phyloP scores from a whole-genome alignment of 2,329 filamentous ascomycete genomes.

The Monosporascus sp. region DNA sequence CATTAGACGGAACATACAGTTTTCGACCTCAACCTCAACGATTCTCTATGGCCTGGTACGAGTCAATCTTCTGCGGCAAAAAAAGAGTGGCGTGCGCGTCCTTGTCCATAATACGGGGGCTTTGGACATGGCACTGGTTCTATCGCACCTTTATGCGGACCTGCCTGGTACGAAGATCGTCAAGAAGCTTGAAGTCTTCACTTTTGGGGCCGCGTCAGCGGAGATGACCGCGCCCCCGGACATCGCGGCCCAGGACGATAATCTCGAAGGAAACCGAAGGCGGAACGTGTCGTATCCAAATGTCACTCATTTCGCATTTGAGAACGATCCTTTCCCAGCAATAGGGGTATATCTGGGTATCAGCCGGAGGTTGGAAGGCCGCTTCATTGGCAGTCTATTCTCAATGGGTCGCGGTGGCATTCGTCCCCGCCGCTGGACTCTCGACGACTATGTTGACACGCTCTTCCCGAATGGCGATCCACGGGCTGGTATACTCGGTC shows the following conservation, averaged over 20 bases:
- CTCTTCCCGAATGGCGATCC: conserved; percentile 28
- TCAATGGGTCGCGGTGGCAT: conserved; percentile 22
- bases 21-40: conserved; percentile 24
- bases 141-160: conserved; percentile 33
- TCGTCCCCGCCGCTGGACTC: conserved; percentile 11
- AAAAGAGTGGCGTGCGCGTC: conserved; percentile 30
- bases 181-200: conserved; percentile 37
- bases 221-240: conserved; percentile 33
- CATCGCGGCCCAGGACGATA: background rate
- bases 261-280: conserved; percentile 1
- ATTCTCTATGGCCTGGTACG: conserved; percentile 32
- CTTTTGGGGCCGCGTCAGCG: conserved; percentile 34
- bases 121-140: conserved; percentile 29
- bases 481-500: conserved; percentile 24
- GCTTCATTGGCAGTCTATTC: conserved; percentile 36
- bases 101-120: conserved; percentile 36
- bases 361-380: conserved; percentile 28
- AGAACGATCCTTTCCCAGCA: conserved; percentile 32
- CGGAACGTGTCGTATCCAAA: conserved; percentile 4
- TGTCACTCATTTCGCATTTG: conserved; percentile 17
- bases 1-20: conserved; percentile 25
- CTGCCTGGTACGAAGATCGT: conserved; percentile 29
- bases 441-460: conserved; percentile 32
- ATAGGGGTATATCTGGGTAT: conserved; percentile 33
- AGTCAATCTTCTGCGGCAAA: conserved; percentile 27